These are phyloP conservation scores for Fagopyrum tataricum DNA, from an alignment of 148 eudicot genomes.

Conservation along the genomic window DNA sequence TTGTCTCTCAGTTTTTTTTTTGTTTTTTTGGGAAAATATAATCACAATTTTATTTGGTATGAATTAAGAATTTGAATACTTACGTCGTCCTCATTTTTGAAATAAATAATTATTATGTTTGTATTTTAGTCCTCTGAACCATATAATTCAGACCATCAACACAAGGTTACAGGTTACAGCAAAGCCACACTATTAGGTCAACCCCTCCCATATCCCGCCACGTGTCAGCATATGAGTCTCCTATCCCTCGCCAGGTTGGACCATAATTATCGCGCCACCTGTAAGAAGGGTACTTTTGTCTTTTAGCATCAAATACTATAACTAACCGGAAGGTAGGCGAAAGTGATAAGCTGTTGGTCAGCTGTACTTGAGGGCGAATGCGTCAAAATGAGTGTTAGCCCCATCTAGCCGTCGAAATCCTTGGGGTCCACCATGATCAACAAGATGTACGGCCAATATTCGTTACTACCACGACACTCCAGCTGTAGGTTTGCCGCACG, in stretches of 20 bases:
- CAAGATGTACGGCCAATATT: conserved; percentile 5
- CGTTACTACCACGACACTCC: conserved; percentile 11
- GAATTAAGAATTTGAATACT: neutral
- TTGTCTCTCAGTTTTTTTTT: neutral
- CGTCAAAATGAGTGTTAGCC: conserved; percentile 7
- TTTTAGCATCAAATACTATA: neutral
- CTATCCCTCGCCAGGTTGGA: neutral
- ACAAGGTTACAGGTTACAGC: neutral
- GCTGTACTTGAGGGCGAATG: neutral
- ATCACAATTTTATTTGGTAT: neutral
- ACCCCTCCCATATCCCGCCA: neutral
- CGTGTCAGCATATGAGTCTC: neutral
- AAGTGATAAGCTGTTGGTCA: conserved; percentile 15
- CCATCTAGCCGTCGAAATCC: conserved; percentile 10
- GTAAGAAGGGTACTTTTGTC: conserved; percentile 14
- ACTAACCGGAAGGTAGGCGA: conserved; percentile 21
- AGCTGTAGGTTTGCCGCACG: conserved; percentile 10
- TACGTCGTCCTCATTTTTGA: neutral
- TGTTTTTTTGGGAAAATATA: neutral
- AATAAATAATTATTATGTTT: neutral
- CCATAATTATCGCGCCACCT: neutral
- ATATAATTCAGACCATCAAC: neutral
- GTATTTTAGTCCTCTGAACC: neutral
- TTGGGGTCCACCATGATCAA: neutral
- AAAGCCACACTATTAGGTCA: neutral